These are phyloP conservation scores for Aspergillus texensis DNA, from an alignment of 2,329 filamentous ascomycete genomes.

Conservation along the genomic window DNA sequence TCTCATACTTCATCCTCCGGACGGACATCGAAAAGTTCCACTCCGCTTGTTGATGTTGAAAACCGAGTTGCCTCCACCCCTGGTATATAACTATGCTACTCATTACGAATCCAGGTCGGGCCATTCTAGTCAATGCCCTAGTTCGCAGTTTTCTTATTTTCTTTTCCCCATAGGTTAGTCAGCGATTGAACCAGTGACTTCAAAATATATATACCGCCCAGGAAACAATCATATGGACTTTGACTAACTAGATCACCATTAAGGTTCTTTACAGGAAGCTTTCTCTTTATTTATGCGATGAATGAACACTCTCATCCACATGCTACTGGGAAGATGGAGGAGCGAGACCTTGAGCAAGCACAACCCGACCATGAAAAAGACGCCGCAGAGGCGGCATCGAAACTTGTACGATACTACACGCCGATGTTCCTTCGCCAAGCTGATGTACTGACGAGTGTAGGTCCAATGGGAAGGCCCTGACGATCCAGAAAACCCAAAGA, in stretches of 20 bases:
- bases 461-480: not conserved
- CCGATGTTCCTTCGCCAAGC: not conserved
- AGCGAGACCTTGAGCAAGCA: not conserved
- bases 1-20: not conserved
- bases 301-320: not conserved
- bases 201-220: too few relatives aligned
- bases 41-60: not conserved
- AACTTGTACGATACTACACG: not conserved
- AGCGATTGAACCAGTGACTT: too few relatives aligned
- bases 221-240: not conserved
- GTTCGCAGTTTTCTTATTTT: too few relatives aligned
- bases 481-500: conserved; percentile 50
- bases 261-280: not conserved
- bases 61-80: not conserved
- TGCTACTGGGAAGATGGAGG: not conserved
- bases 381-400: not conserved
- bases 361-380: not conserved
- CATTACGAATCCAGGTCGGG: not conserved
- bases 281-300: not conserved
- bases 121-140: too few relatives aligned
- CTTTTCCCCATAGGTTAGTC: too few relatives aligned
- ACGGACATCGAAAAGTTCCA: not conserved
- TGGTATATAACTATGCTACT: not conserved
- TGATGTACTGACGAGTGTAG: not conserved
- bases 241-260: not conserved